Evolutionary conservation across 176 grass and related monocot genomes (phyloP), one percentile per base, ranked within the genome.

Genomic region (Cenchrus americanus): DNA sequence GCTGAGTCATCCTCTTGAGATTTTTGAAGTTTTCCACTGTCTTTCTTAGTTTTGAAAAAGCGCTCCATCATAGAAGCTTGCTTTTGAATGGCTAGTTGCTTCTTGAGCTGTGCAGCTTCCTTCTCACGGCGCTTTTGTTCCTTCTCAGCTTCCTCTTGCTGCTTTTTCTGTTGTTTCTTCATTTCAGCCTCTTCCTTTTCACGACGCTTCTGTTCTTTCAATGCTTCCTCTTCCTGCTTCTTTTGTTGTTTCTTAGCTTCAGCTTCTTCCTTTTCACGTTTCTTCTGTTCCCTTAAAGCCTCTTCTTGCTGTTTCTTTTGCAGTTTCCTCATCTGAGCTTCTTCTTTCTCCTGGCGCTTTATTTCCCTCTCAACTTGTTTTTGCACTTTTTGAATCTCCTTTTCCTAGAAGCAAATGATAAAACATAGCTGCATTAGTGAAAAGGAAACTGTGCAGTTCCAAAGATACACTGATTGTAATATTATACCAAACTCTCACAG

Each of bases 51-150:
- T 73, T 93, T 96, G 73, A 99, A 89, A 86, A 99, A 94, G 0
- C 87, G 87, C 34, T 99, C 85, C 96, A 99, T 99, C 83, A 99
- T 83, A 78, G 63, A 89, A 67, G 91, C 96, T 92, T 99, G 96
- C 55, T 99, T 99, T 69, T 95, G 77, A 58, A 98, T 79, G 66
- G 34, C 80, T 30, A 77, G 63, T 77, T 91, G 92, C 50, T 93
- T 95, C 79, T 90, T 98, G 70, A 94, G 77, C 58, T 94, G 80
- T 14, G 80, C 87, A 54, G 91, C 93, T 89, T 96, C 91, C 86
- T 99, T 99, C 72, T 92, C 93, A 79, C 76, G 83, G 71, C 93
- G 86, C 72, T 89, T 93, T 68, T 87, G 91, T 87, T 95, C 93
- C 85, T 85, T 93, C 40, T 91, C 93, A 87, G 87, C 87, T 43